Evolutionary conservation across 768 basidiomycete species (phyloP).

Genomic region (Leccinum disarticulatum): DNA sequence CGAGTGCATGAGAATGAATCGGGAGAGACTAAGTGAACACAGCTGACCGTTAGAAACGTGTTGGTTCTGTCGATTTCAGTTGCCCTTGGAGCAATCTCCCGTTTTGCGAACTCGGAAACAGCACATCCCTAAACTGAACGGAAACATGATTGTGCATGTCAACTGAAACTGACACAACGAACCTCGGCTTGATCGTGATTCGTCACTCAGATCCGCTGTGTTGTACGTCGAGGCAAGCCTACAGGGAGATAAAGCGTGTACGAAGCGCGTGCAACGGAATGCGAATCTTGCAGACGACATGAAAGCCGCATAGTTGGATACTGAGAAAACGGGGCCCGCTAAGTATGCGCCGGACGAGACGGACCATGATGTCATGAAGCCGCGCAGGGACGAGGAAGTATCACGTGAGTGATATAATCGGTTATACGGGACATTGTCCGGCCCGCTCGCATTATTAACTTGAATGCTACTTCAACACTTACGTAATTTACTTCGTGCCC

Average conservation of each 20-base stretch:
- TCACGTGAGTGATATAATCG: conserved; percentile 10
- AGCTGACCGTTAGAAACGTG: conserved; percentile 67
- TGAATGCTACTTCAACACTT: conserved; percentile 16
- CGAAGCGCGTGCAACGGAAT: conserved; percentile 3
- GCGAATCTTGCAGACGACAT: conserved; percentile 14
- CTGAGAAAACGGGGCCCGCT: not conserved
- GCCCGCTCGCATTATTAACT: too few species aligned
- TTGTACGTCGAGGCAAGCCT: conserved; percentile 60
- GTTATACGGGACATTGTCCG: too few species aligned
- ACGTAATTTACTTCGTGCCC: conserved; percentile 13
- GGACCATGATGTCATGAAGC: conserved; percentile 14
- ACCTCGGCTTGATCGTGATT: conserved; percentile 74
- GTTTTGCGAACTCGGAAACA: conserved; percentile 75
- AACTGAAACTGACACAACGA: conserved; percentile 16
- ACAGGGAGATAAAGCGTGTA: conserved; percentile 1
- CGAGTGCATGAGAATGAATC: conserved; percentile 11
- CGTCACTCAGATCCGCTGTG: conserved; percentile 61
- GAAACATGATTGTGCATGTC: not conserved
- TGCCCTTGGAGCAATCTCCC: conserved; percentile 83
- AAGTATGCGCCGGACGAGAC: not conserved
- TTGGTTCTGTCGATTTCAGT: conserved; percentile 86
- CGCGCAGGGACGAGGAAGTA: not conserved
- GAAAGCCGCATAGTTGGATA: conserved; percentile 11
- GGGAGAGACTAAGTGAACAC: not conserved
- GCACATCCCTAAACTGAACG: conserved; percentile 71